These are phyloP conservation scores for Candida dubliniensis DNA, from an alignment of 1,139 yeast species.

Conservation along the genomic window DNA sequence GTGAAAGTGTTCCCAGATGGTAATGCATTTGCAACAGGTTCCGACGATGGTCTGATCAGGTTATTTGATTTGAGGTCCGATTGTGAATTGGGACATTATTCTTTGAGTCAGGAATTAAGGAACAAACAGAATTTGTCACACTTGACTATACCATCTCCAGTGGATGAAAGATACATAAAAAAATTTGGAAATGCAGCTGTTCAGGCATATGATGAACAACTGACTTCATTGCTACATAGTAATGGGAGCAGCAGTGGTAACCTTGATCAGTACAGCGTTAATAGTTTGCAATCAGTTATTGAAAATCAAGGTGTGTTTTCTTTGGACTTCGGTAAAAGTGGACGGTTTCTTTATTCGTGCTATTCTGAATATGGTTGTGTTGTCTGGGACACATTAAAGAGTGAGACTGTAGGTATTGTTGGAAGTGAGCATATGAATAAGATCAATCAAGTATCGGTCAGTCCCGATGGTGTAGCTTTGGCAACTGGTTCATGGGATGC, in stretches of 20 bases:
- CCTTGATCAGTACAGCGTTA: constrained; percentile 6
- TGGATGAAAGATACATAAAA: neutral
- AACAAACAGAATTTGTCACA: constrained; percentile 6
- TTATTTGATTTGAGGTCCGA: constrained; percentile 78
- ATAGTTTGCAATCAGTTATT: constrained; percentile 28
- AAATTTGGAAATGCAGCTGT: too few relatives aligned
- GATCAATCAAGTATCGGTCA: constrained; percentile 62
- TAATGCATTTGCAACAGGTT: constrained; percentile 63
- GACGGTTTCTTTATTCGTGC: constrained; percentile 72
- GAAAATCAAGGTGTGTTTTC: constrained; percentile 69
- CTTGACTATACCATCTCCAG: constrained; percentile 3
- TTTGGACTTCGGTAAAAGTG: constrained; percentile 72
- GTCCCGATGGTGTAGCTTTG: constrained; percentile 74
- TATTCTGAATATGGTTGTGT: constrained; percentile 76
- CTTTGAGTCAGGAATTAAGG: constrained; percentile 23
- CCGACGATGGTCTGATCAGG: constrained; percentile 77
- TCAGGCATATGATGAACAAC: neutral
- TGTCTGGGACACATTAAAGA: constrained; percentile 76
- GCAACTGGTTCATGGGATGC: constrained; percentile 75
- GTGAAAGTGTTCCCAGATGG: constrained; percentile 73
- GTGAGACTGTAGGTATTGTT: constrained; percentile 59
- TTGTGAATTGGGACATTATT: constrained; percentile 61
- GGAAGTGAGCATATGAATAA: constrained; percentile 53
- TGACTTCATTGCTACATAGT: constrained; percentile 1
- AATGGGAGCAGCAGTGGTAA: constrained; percentile 2